Percentiles rank a stretch among this genome's conserved stretches.
phyloP scores from a whole-genome alignment of 2,329 filamentous ascomycete genomes.

The Penicillium sp. region DNA sequence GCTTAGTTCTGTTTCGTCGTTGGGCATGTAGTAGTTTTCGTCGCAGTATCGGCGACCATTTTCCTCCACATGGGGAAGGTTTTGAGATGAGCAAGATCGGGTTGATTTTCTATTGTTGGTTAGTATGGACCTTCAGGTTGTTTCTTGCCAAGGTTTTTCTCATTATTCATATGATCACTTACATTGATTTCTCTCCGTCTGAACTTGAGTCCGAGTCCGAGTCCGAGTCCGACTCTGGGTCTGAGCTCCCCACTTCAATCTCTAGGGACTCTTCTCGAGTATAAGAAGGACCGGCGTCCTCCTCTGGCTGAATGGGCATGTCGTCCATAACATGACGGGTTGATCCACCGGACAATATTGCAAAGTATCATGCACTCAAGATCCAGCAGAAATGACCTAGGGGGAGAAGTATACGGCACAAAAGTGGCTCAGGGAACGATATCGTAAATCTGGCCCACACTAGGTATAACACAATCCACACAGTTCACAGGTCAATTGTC shows the following conservation, averaged over 20 bases:
- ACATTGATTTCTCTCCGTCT: conserved; percentile 27
- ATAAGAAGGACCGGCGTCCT: conserved; percentile 9
- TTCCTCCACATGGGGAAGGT: conserved; percentile 58
- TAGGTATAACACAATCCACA: neutral
- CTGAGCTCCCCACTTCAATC: neutral
- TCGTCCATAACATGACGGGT: conserved; percentile 32
- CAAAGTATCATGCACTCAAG: neutral
- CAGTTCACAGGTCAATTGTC: neutral
- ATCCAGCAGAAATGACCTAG: neutral
- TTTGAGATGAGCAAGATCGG: conserved; percentile 33
- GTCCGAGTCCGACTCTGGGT: conserved; percentile 17
- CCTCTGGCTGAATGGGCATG: conserved; percentile 18
- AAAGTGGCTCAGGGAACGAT: neutral
- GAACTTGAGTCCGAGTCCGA: conserved; percentile 17
- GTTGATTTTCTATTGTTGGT: conserved; percentile 34
- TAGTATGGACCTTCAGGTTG: neutral
- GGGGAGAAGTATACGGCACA: neutral
- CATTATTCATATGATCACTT: neutral
- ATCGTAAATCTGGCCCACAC: neutral
- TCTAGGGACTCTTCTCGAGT: neutral
- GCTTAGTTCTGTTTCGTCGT: conserved; percentile 65
- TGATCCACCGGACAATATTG: neutral
- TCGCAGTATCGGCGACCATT: conserved; percentile 64
- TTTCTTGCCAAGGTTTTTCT: neutral
- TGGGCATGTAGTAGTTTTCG: conserved; percentile 64